phyloP scores from a whole-genome alignment of 805 yeast genomes.

The Pichia manshurica region DNA sequence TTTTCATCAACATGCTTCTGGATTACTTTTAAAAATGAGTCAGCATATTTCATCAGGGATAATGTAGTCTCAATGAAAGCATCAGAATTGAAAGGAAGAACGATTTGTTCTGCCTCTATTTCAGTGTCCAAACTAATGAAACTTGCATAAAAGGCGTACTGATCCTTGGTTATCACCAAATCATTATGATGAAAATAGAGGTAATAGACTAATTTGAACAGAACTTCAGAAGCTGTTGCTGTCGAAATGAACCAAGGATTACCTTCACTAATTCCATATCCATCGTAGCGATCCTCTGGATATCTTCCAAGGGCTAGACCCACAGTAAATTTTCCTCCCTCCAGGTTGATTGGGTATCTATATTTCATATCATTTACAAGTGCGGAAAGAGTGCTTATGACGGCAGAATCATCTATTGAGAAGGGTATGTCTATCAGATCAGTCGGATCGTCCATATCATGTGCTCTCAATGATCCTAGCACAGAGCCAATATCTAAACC shows the following conservation, averaged over 20 bases:
- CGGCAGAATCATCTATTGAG: slow-evolving; percentile 49
- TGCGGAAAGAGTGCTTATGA: slow-evolving; percentile 58
- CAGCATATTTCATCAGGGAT: slow-evolving; percentile 51
- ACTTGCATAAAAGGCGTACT: slow-evolving; percentile 17
- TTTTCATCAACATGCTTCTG: slow-evolving; percentile 54
- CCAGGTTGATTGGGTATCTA: slow-evolving; percentile 72
- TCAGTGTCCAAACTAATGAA: slow-evolving; percentile 23
- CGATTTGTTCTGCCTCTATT: slow-evolving; percentile 10
- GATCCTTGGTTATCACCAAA: slow-evolving; percentile 32
- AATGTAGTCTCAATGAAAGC: slow-evolving; percentile 43
- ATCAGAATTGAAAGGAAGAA: slow-evolving; percentile 34
- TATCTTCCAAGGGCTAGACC: slow-evolving; percentile 84
- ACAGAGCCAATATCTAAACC: slow-evolving; percentile 81
- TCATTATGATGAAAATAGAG: slow-evolving; percentile 36
- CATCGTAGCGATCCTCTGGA: slow-evolving; percentile 89
- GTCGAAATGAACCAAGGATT: slow-evolving; percentile 92
- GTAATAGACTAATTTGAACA: slow-evolving; percentile 50
- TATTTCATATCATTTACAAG: slow-evolving; percentile 63
- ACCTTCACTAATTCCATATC: slow-evolving; percentile 64
- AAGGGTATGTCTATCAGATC: slow-evolving; percentile 49
- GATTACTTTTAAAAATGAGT: slow-evolving; percentile 57
- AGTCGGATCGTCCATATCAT: slow-evolving; percentile 33
- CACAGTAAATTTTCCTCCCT: slow-evolving; percentile 31
- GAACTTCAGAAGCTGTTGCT: slow-evolving; percentile 58
- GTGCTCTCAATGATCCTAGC: slow-evolving; percentile 42